Base-by-base conservation (phyloP, 176 grass and related monocot genomes). In the Microstegium vimineum region DNA sequence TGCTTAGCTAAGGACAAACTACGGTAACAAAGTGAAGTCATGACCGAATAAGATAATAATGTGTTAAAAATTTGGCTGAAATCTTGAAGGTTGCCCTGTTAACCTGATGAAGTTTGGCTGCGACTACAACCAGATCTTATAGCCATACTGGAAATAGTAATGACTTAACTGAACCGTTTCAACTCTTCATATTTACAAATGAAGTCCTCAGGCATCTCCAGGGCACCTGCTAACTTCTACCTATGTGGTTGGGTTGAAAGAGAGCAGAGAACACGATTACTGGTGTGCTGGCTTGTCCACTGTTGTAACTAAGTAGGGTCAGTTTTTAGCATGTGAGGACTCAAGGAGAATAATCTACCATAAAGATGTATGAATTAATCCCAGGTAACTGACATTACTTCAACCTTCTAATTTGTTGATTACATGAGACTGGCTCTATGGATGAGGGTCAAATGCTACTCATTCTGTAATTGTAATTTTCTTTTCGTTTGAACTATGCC, bases 381-480 rank as follows among this genome's bases (percentile, higher is more conserved):
- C n/a, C 78, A 32, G 37, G 75, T 65, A 37, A 62, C 35, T 17
- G 65, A 68, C 69, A 88, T 47, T 71, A 35, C 60, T 60, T 40
- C 62, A 35, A 34, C 28, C 68, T 60, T 60, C 69, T 68, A 52
- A 59, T 28, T 74, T 60, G 69, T 68, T 80, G 59, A 83, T 73
- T 71, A 79, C 80, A 74, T 37, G 45, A 72, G 75, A 60, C 76
- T 75, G 34, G 28, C 69, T 67, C 75, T 80, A 78, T 28, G 12
- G 36, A 54, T 65, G 4, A 73, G 61, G 72, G 49, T 84, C 22
- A 69, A 36, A 71, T 27, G 16, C 75, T 80, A 84, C 46, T 22
- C 6, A 8, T 80, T 74, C 31, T 47, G 45, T 38, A 49, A 84
- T 59, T 79, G 71, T 87, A 73, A 90, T 90, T 86, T 90, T 18